A percentile compares a stretch with the other conserved stretches of the same genome.
Conservation (phyloP, 805 yeast species). For the Yamadazyma akitaensis region DNA sequence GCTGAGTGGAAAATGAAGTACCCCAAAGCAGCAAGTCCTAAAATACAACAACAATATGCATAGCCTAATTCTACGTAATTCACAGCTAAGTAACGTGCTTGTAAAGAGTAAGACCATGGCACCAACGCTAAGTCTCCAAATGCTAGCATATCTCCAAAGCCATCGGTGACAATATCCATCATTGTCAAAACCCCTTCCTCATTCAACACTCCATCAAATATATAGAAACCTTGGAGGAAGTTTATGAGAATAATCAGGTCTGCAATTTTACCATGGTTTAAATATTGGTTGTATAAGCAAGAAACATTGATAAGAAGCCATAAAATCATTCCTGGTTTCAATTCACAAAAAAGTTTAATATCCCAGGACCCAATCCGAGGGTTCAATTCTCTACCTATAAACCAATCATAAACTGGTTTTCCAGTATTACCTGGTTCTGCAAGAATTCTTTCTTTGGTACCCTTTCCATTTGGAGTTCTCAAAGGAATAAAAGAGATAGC, state of each 20-base stretch:
- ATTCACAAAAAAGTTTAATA: slow-evolving; percentile 86
- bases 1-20: slow-evolving; percentile 80
- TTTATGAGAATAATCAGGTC: slow-evolving; percentile 73
- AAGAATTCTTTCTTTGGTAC: slow-evolving; percentile 64
- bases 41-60: slow-evolving; percentile 35
- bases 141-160: slow-evolving; percentile 93
- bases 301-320: slow-evolving; percentile 81
- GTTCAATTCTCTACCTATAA: slow-evolving; percentile 92
- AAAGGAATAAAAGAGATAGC: slow-evolving; percentile 64
- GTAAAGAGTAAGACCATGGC: slow-evolving; percentile 88
- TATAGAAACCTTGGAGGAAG: slow-evolving; percentile 72
- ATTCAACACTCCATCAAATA: slow-evolving; percentile 87
- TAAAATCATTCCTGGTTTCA: slow-evolving; percentile 88
- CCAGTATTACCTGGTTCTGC: slow-evolving; percentile 88
- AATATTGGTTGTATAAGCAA: slow-evolving; percentile 78
- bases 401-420: slow-evolving; percentile 81
- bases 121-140: slow-evolving; percentile 93
- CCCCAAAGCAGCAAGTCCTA: slow-evolving; percentile 56
- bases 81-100: slow-evolving; percentile 63
- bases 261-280: slow-evolving; percentile 52
- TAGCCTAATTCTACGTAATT: slow-evolving; percentile 56
- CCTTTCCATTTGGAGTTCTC: slow-evolving; percentile 45
- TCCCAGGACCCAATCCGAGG: slow-evolving; percentile 86
- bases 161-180: slow-evolving; percentile 97
- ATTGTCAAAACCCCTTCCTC: slow-evolving; percentile 87